Percentiles rank a stretch among this genome's conserved stretches.
phyloP scores from a whole-genome alignment of 768 basidiomycete genomes.

The Suillus americanus region DNA sequence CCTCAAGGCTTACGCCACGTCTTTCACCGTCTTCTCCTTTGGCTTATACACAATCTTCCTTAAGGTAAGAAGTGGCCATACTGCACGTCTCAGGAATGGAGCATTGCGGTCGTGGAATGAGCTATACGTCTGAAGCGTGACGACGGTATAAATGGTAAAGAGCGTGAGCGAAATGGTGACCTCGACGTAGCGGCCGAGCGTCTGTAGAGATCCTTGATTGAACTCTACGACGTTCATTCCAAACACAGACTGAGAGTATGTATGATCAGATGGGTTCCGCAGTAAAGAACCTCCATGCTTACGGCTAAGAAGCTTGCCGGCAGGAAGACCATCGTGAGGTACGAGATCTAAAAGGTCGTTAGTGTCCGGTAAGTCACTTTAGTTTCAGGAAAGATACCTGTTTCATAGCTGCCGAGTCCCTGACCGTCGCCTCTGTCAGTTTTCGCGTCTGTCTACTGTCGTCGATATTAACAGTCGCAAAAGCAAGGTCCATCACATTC shows the following conservation, averaged over 20 bases:
- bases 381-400: constrained; percentile 22
- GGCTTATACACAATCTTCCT: not conserved
- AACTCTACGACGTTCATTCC: constrained; percentile 57
- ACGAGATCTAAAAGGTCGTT: constrained; percentile 32
- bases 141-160: constrained; percentile 52
- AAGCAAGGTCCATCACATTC: constrained; percentile 41
- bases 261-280: not conserved
- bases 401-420: constrained; percentile 42
- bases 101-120: constrained; percentile 17
- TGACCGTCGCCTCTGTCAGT: constrained; percentile 46
- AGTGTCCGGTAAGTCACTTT: constrained; percentile 19
- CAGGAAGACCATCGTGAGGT: constrained; percentile 61
- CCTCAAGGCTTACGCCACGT: not conserved
- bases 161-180: constrained; percentile 47
- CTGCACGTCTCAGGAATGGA: constrained; percentile 16
- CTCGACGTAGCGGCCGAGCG: constrained; percentile 39
- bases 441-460: constrained; percentile 53
- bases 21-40: not conserved
- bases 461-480: constrained; percentile 56
- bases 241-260: constrained; percentile 41
- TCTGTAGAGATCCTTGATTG: constrained; percentile 28
- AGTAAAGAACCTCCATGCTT: not conserved
- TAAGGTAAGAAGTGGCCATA: constrained; percentile 22
- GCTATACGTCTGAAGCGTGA: constrained; percentile 46
- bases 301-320: constrained; percentile 49